phyloP scores from a whole-genome alignment of 768 basidiomycete species.

The Suillus clintonianus region DNA sequence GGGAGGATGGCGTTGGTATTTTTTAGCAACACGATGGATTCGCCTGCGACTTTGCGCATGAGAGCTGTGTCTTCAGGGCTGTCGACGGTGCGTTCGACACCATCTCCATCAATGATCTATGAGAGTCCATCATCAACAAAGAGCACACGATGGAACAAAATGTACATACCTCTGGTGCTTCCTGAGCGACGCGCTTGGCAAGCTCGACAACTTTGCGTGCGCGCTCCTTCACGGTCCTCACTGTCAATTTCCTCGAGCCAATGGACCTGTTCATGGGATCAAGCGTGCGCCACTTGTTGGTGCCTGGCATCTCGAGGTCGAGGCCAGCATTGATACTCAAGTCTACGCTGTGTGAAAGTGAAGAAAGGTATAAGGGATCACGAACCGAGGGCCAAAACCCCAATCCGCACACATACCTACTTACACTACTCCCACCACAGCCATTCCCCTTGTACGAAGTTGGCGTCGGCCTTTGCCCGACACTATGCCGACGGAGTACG shows the following conservation, averaged over 20 bases:
- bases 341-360: slow-evolving; percentile 68
- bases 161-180: slow-evolving; percentile 58
- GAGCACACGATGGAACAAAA: not conserved
- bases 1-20: slow-evolving; percentile 51
- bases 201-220: slow-evolving; percentile 66
- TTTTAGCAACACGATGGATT: slow-evolving; percentile 76
- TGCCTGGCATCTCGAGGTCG: slow-evolving; percentile 80
- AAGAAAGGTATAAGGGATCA: no score
- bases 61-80: no score
- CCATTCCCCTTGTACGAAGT: no score
- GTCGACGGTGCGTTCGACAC: no score
- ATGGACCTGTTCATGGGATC: slow-evolving; percentile 66
- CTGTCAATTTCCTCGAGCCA: slow-evolving; percentile 62
- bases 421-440: no score
- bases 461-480: no score
- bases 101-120: no score
- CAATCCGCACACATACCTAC: no score
- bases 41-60: slow-evolving; percentile 62
- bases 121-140: no score
- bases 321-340: slow-evolving; percentile 71
- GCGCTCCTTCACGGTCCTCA: slow-evolving; percentile 65
- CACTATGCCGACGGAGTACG: no score
- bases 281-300: slow-evolving; percentile 74
- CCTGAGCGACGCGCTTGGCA: slow-evolving; percentile 67
- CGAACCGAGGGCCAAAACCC: no score